Evolutionary conservation across 1,284 basidiomycete genomes (phyloP), one percentile per base, ranked within the genome.

Genomic region (Pisolithus thermaeus): DNA sequence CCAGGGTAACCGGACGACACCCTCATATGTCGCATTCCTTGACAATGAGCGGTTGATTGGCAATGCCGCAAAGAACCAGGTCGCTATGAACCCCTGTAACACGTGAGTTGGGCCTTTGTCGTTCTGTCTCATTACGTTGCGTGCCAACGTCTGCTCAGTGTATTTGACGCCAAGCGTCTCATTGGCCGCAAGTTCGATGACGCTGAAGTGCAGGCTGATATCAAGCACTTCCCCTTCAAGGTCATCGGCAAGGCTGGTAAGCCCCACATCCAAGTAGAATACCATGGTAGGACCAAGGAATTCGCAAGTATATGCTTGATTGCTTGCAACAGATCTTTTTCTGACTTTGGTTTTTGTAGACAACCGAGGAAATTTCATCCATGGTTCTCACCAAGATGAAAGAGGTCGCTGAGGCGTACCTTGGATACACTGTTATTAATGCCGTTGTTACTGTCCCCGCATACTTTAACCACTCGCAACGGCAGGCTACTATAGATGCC

Each of bases 401-500:
- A 79, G 95, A 98, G 78, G 92, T 85, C 52, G 95, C 95, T 44
- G 96, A 98, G 78, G 90, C 95, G 25, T 97, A 98, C 77, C 86
- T 99, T 61, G 96, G 95, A 57, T 74, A 72, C 51, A 82, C 77
- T 57, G 78, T 96, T 69, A 84, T 73, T 67, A 90, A 95, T 67
- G 96, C 96, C 56, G 93, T 97, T 62, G 86, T 97, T 67, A 93
- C 91, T 55, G 92, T 96, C 56, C 94, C 93, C 46, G 92, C 94
- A 51, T 97, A 97, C 81, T 98, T 98, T 83, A 96, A 96, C 72
- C 92, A 96, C 75, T 94, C 93, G 11, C 92, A 96, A 71, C 88
- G 93, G 67, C 92, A 95, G 70, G 93, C 93, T 22, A 96, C 92
- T 62, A 96, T 95, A 78, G 93, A 96, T 64, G 92, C 92, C 39